Base-by-base conservation (phyloP, 345 rosid species). In the Trapa incisa region DNA sequence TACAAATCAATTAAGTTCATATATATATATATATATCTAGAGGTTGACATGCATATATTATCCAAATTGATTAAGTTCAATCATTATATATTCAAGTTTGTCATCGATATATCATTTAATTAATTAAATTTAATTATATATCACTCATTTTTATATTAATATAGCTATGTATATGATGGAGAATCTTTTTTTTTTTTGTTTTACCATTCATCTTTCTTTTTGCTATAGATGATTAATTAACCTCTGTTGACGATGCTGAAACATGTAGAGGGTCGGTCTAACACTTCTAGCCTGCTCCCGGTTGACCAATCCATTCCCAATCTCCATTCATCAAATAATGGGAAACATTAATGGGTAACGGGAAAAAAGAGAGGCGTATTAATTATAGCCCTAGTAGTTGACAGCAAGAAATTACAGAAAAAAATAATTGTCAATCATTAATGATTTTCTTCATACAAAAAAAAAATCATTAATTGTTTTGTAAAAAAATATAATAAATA, bases 221-320 rank as follows among this genome's bases (percentile, higher is more conserved):
- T 5, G 0, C 10, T 0, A 35, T 5, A 32, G 63, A 29, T 8
- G 63, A 58, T 58, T 58, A 58, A 58, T 9, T 58, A 38, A 35
- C 38, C 32, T 33, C 32, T 58, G 63, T 38, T 58, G 63, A 58
- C 37, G 37, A 35, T 16, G 32, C 63, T 9, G 63, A 8, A 1
- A 33, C 16, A 58, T n/a, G 63, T 58, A 58, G 63, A 58, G 37
- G 11, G 14, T 58, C 63, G 63, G 63, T 58, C 63, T 58, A 58
- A 58, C 32, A 38, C 35, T 38, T 11, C 13, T 32, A 58, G 63
- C 32, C 52, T n/a, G 47, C 53, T 36, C 50, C 29, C 29, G 29
- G 53, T 65, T 65, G 67, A 65, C 67, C 67, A 64, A 64, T 39
- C 37, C 33, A 15, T 35, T 58, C 63, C 63, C 63, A 58, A 58